Percentiles rank a stretch among this genome's conserved stretches.
Conservation (phyloP, 345 rosid genomes). For the Lepidium aucheri region DNA sequence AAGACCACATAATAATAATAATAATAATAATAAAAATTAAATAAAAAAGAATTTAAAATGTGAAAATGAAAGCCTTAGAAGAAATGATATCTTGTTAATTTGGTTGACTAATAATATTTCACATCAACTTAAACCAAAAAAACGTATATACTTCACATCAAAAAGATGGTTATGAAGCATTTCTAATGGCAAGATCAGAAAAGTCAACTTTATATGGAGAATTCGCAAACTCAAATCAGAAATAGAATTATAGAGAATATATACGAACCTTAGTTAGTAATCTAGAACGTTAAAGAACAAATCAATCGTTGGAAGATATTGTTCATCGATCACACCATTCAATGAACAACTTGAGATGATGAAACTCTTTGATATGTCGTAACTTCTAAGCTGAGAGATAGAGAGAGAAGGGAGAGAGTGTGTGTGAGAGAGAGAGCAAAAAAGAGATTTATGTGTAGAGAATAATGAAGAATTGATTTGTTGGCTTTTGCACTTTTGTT, state of each 20-base stretch:
- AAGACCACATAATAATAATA: neutral
- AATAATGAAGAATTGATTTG: slow-evolving; percentile 6
- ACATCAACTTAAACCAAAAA: too few relatives aligned
- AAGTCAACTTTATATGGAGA: neutral
- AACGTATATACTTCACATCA: neutral
- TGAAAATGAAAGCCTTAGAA: neutral
- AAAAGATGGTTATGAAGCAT: neutral
- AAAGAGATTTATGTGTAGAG: neutral
- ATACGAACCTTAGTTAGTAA: slow-evolving; percentile 1
- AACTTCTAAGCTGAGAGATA: slow-evolving; percentile 9
- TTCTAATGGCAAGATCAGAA: neutral
- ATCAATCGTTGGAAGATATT: neutral
- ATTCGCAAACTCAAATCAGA: neutral
- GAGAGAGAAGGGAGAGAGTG: neutral
- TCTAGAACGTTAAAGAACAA: neutral
- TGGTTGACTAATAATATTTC: neutral
- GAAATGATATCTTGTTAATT: neutral
- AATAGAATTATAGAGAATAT: neutral
- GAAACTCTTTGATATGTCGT: neutral
- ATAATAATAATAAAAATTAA: too few relatives aligned
- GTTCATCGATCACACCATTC: slow-evolving; percentile 9
- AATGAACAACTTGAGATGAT: neutral
- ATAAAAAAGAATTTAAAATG: neutral
- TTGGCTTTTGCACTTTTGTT: slow-evolving; percentile 12
- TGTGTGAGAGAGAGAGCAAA: neutral